Evolutionary conservation across 345 rosid genomes (phyloP), one percentile per base, ranked within the genome.

Genomic region (Brassica carinata): DNA sequence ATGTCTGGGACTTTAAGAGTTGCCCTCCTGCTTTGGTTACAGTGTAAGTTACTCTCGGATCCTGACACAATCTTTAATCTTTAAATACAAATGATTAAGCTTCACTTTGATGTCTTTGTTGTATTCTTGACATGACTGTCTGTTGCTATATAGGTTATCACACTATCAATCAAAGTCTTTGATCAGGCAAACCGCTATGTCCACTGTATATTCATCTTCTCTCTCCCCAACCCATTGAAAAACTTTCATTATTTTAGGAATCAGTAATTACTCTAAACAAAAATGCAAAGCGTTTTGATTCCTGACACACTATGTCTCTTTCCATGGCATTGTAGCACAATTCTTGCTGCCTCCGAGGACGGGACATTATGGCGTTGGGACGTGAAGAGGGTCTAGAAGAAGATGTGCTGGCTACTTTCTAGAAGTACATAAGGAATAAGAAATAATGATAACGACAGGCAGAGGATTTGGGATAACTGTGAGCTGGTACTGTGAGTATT

Each of bases 321-420:
- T 66, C 61, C 64, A 71, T 73, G 69, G 36, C 31, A 15, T 30
- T 82, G 85, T 92, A 95, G 98, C 87, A 95, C 92, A 43, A 95
- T 95, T 72, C 94, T 95, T 62, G 87, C 96, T 82, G 89, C 92
- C 85, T 95, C 97, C 0, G 98, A 95, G 83, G 98, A 95, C 72
- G 98, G 98, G 51, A 90, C 98, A 0, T 88, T 93, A 80, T 93
- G 99, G 98, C 92, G 99, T 10, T 93, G 99, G 98, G 98, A 95
- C 81, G 87, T 84, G 7, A 5, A 23, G 18, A 51, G 57, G 57
- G 5, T n/a, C 57, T 51, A 51, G 57, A 51, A 51, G 17, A 51
- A 23, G 2, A 23, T 51, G 57, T 51, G 53, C 53, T 45, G 53
- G 53, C 53, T 45, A 45, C n/a, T 13, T 45, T 45, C n/a, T 45